Base-by-base conservation (phyloP, 352 stramenopile genomes). In the Ochromonadaceae sp. region DNA sequence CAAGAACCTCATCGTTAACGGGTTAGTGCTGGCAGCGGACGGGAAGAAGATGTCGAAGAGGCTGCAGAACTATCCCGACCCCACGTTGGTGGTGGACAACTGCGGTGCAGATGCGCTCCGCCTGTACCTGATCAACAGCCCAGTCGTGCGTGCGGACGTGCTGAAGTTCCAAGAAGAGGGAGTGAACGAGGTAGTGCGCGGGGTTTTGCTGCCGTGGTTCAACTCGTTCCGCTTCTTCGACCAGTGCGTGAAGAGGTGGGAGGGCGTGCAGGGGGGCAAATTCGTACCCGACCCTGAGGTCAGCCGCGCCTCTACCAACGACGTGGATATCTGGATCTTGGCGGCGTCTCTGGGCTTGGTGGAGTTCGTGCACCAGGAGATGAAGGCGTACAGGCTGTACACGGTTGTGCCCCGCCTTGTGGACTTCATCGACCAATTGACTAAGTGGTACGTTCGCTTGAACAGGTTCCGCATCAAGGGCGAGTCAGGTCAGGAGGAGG, bases 41-140 rank as follows among this genome's bases (percentile, higher is more conserved):
- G 92, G 92, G 30, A 96, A 96, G 72, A 99, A 99, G 81, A 99
- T 99, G 94, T 97, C 85, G 67, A 99, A 99, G 77, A 84, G 92
- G 66, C 78, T 98, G 5, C 96, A 97, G 70, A 99, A 99, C 77
- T 99, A 96, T 70, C 90, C 93, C 9, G 89, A 96, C 74, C 84
- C 84, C 12, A 88, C 82, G 3, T 59, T 85, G 28, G 80, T 99
- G 32, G 82, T 98, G 55, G 73, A 91, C 43, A 93, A 92, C 66
- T 97, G 98, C 72, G 94, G 94, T 41, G 92, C 94, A 22, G 94
- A 99, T 76, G 92, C 94, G 0, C 76, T 99, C 67, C 81, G 94
- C 67, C 84, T 99, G 71, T 99, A 99, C 79, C 82, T 99, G 53
- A 98, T 99, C 78, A 98, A 98, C 78, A 98, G 91, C 56, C 94